Evolutionary conservation across 257 asterid species (phyloP), one percentile per base, ranked within the genome.

Genomic region (Agastache rugosa): DNA sequence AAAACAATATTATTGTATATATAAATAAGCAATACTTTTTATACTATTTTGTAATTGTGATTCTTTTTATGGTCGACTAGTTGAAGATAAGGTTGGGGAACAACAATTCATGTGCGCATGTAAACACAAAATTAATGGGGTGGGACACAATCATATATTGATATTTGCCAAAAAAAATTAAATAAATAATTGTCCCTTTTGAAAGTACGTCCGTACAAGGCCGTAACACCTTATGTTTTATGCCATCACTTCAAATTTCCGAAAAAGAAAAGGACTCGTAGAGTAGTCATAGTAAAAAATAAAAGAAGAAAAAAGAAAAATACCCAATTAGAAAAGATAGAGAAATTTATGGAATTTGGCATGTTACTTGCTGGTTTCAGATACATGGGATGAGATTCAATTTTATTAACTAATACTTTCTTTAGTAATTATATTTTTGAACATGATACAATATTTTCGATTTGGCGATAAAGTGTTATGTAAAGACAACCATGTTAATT

Each of bases 191-290:
- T 67, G 59, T 61, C 41, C 62, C 17, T 22, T 58, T 50, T 20
- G 5, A 50, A 72, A 45, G 76, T 67, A 72, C 78, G 41, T 62
- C 75, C 76, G 84, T 80, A 72, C 81, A 8, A 50, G 53, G 42
- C 81, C 81, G 81, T 72, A 80, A 72, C 84, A 59, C 78, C 58
- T 44, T 42, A 25, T 41, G 51, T 47, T 51, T 51, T 63, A 4
- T 71, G 17, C 3, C 48, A 15, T 60, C 45, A 68, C 54, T 34
- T 54, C 45, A 20, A 27, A 66, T 37, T 15, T 25, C 60, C 23
- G 0, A 67, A 31, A 67, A 31, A 5, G 4, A 31, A 51, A 51
- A 19, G 5, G 3, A 6, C 44, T n/a, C n/a, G n/a, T n/a, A n/a
- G n/a, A n/a, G n/a, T n/a, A n/a, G n/a, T n/a, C 11, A 15, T 6